Evolutionary conservation across 179 eudicot genomes (phyloP).

Genomic region (Dionaea muscipula): DNA sequence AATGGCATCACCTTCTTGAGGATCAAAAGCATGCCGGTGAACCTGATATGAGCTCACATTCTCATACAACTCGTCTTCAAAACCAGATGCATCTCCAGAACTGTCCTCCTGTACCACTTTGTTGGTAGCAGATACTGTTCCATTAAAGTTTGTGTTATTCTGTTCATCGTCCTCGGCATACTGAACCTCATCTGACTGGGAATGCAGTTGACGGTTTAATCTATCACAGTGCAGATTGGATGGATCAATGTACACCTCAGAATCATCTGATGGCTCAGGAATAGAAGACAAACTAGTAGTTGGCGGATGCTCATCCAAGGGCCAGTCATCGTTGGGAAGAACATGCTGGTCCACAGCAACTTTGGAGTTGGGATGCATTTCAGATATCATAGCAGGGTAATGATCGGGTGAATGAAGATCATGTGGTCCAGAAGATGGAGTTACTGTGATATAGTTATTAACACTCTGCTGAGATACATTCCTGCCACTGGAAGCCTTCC

Average conservation of each 20-base stretch:
- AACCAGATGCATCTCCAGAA: conserved; percentile 35
- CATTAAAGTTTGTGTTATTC: conserved; percentile 26
- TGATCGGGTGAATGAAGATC: conserved; percentile 32
- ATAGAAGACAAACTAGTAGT: conserved; percentile 25
- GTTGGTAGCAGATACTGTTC: conserved; percentile 30
- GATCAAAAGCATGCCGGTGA: conserved; percentile 23
- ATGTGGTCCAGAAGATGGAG: conserved; percentile 25
- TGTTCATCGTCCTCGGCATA: conserved; percentile 22
- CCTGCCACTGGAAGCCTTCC: conserved; percentile 30
- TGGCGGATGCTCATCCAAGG: conserved; percentile 49
- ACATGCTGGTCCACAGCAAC: conserved; percentile 22
- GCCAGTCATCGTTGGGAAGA: conserved; percentile 61
- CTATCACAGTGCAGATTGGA: conserved; percentile 19
- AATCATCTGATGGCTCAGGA: conserved; percentile 31
- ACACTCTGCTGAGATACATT: conserved; percentile 26
- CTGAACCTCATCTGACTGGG: conserved; percentile 27
- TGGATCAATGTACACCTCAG: conserved; percentile 34
- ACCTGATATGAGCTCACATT: conserved; percentile 37
- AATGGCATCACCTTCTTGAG: conserved; percentile 38
- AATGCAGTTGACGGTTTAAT: conserved; percentile 19
- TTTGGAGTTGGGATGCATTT: conserved; percentile 20
- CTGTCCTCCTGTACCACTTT: conserved; percentile 36
- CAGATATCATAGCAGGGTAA: conserved; percentile 32
- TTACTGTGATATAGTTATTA: conserved; percentile 24
- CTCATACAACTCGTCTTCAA: conserved; percentile 35